Evolutionary conservation across 2,329 filamentous ascomycete genomes (phyloP).

Genomic region (Leptodontidium sp.): DNA sequence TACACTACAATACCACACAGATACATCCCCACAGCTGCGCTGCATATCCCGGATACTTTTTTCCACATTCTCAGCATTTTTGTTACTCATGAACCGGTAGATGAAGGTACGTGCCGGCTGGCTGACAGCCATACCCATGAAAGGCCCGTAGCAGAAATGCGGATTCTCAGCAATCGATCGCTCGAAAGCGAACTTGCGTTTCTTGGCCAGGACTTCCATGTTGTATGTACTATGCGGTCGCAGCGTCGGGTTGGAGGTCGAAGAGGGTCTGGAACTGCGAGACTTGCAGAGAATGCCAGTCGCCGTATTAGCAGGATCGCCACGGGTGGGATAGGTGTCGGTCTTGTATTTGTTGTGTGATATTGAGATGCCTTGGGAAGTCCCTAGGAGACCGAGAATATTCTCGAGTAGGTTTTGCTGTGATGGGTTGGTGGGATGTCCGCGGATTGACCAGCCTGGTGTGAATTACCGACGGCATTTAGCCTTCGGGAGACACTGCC

Average conservation of each 20-base stretch:
- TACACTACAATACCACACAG: neutral
- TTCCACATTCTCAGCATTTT: slow-evolving; percentile 12
- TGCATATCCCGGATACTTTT: neutral
- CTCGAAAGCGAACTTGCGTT: slow-evolving; percentile 19
- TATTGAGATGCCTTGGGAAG: slow-evolving; percentile 10
- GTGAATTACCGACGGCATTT: neutral
- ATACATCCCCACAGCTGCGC: neutral
- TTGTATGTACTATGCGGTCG: neutral
- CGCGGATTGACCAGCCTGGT: neutral
- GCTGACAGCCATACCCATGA: slow-evolving; percentile 3
- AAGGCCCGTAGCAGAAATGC: slow-evolving; percentile 22
- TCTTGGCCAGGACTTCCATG: neutral
- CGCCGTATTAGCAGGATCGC: slow-evolving; percentile 15
- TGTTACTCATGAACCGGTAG: slow-evolving; percentile 18
- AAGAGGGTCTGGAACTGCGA: slow-evolving; percentile 19
- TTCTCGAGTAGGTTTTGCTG: neutral
- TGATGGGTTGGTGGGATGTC: neutral
- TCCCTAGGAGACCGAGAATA: neutral
- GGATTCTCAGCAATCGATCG: slow-evolving; percentile 24
- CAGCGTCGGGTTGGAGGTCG: neutral
- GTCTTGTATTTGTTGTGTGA: slow-evolving; percentile 16
- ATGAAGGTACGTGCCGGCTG: slow-evolving; percentile 19
- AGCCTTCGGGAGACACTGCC: neutral
- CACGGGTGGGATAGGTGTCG: slow-evolving; percentile 1
- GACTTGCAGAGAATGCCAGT: slow-evolving; percentile 19